Conservation (phyloP, 306 rosid species). For the Dryas alaskensis region DNA sequence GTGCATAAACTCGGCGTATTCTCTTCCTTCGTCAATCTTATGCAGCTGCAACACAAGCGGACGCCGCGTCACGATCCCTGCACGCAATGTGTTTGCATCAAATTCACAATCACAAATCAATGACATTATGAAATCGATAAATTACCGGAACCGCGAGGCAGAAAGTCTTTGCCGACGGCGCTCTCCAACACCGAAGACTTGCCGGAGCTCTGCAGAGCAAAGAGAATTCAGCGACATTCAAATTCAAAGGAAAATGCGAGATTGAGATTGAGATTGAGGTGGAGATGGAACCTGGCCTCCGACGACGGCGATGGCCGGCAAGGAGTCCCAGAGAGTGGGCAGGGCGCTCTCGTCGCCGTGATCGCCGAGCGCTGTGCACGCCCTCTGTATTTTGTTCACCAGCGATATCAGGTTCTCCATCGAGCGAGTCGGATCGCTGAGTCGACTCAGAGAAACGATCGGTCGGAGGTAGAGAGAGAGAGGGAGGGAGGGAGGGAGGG, state of each 20-base stretch:
- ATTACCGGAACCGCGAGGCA: constrained; percentile 44
- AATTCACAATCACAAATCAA: neutral
- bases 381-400: constrained; percentile 86
- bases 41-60: constrained; percentile 95
- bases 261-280: neutral
- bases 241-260: neutral
- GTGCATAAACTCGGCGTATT: constrained; percentile 91
- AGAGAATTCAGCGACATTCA: too few relatives aligned
- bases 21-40: constrained; percentile 67
- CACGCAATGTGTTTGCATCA: constrained; percentile 16
- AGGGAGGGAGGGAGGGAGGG: neutral
- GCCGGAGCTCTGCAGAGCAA: constrained; percentile 69
- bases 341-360: constrained; percentile 84
- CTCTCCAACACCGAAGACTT: constrained; percentile 98
- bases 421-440: neutral
- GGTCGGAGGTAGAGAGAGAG: neutral
- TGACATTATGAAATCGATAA: neutral
- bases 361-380: constrained; percentile 90
- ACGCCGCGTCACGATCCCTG: constrained; percentile 91
- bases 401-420: constrained; percentile 95
- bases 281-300: constrained; percentile 74
- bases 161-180: constrained; percentile 77
- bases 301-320: constrained; percentile 90
- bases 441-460: neutral
- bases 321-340: constrained; percentile 91